These are phyloP conservation scores for Iberis pinnata DNA, from an alignment of 345 rosid genomes.

Conservation along the genomic window DNA sequence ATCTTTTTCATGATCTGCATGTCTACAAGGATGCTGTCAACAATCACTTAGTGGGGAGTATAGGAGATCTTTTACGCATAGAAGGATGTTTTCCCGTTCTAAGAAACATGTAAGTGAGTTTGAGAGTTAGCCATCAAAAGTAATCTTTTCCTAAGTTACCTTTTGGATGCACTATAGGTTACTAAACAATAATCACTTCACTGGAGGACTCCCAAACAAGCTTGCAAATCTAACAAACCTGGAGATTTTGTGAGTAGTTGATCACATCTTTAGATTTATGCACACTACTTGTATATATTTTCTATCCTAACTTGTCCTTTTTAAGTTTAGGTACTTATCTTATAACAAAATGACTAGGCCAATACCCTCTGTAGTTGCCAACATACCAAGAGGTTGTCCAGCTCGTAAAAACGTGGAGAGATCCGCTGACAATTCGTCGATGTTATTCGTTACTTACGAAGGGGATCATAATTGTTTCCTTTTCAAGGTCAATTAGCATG, in stretches of 20 bases:
- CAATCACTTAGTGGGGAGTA: no score
- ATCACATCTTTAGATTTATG: not conserved
- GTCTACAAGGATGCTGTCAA: no score
- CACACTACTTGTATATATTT: not conserved
- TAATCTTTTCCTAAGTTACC: no score
- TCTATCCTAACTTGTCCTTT: not conserved
- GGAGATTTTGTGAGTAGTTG: constrained; percentile 60
- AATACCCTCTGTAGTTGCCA: no score
- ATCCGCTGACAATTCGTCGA: constrained; percentile 73
- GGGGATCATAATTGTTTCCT: constrained; percentile 49
- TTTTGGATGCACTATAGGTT: constrained; percentile 47
- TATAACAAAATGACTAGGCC: constrained; percentile 59
- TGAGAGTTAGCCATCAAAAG: no score
- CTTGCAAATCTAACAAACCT: constrained; percentile 57
- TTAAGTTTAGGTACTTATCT: constrained; percentile 46
- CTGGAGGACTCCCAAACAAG: constrained; percentile 65
- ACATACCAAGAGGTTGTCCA: constrained; percentile 84
- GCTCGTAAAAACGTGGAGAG: constrained; percentile 96
- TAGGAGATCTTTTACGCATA: no score
- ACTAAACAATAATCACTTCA: constrained; percentile 66
- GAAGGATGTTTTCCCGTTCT: no score
- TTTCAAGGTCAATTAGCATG: not conserved
- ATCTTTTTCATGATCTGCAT: no score
- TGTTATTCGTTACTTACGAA: constrained; percentile 90
- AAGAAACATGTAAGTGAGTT: no score